Evolutionary conservation across 2,329 filamentous ascomycete genomes (phyloP).

Genomic region (Helotiales sp.): DNA sequence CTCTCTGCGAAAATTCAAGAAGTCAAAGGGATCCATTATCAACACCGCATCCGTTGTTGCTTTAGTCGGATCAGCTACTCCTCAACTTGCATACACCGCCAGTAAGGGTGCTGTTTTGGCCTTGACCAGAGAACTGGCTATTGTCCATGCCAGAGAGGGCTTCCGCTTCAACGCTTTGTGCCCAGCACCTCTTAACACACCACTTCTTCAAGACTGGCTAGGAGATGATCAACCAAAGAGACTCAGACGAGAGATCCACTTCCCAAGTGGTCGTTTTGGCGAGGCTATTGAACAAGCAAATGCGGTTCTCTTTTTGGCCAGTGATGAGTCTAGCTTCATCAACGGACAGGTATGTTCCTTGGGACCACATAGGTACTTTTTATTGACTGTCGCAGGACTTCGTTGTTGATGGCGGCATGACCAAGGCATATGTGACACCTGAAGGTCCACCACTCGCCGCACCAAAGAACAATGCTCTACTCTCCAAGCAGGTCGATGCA

Average conservation of each 20-base stretch:
- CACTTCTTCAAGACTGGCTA: constrained; percentile 74
- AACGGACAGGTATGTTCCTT: constrained; percentile 57
- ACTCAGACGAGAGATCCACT: constrained; percentile 70
- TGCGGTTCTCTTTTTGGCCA: constrained; percentile 72
- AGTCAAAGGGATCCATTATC: constrained; percentile 68
- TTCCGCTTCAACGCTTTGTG: constrained; percentile 74
- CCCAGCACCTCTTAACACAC: constrained; percentile 73
- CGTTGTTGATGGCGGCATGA: constrained; percentile 94
- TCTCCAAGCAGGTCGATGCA: constrained; percentile 36
- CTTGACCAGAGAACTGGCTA: constrained; percentile 71
- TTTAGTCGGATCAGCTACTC: constrained; percentile 69
- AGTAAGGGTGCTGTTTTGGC: constrained; percentile 76
- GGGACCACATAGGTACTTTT: not conserved
- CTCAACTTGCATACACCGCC: constrained; percentile 74
- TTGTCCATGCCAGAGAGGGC: constrained; percentile 74
- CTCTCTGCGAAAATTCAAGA: constrained; percentile 65
- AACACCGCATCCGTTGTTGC: constrained; percentile 75
- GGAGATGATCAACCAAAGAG: constrained; percentile 71
- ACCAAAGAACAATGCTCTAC: constrained; percentile 47
- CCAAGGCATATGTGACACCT: constrained; percentile 79
- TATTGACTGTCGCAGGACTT: constrained; percentile 62
- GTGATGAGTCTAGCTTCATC: constrained; percentile 73
- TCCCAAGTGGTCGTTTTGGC: constrained; percentile 73
- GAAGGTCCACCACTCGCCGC: constrained; percentile 56
- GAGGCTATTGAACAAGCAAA: constrained; percentile 78